These are phyloP conservation scores for Trametes coccinea DNA, from an alignment of 768 basidiomycete species.

Conservation along the genomic window DNA sequence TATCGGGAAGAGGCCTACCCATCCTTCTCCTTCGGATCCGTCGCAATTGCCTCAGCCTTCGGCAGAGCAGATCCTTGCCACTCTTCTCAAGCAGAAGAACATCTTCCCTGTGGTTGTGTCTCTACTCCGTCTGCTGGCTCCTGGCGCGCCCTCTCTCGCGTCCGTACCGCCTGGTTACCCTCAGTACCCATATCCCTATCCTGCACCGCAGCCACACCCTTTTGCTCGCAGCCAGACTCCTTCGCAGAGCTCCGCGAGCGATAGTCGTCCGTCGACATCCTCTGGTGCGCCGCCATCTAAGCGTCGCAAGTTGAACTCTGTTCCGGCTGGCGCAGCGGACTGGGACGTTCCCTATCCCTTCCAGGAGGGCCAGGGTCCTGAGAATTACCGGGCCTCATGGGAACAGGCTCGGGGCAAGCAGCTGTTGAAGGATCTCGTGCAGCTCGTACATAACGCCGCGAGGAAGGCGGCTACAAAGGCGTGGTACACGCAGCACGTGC, in stretches of 20 bases:
- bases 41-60: constrained; percentile 49
- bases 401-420: constrained; percentile 61
- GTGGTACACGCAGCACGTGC: constrained; percentile 28
- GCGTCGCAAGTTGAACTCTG: constrained; percentile 61
- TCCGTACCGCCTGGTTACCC: constrained; percentile 10
- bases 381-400: constrained; percentile 65
- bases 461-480: constrained; percentile 61
- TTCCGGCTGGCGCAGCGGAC: constrained; percentile 78
- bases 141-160: constrained; percentile 29
- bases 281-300: constrained; percentile 42
- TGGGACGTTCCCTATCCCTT: constrained; percentile 88
- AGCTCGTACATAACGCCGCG: constrained; percentile 59
- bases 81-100: constrained; percentile 63
- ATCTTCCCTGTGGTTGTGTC: constrained; percentile 65
- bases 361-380: constrained; percentile 65
- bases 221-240: not conserved
- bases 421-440: constrained; percentile 60
- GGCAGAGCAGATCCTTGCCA: constrained; percentile 58
- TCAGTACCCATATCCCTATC: constrained; percentile 2
- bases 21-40: constrained; percentile 39
- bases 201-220: constrained; percentile 2
- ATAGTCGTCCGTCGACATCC: not conserved
- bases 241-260: not conserved
- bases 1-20: constrained; percentile 30
- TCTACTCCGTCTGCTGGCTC: constrained; percentile 57